Percentiles rank a stretch among this genome's conserved stretches.
phyloP scores from a whole-genome alignment of 139 green algal genomes.

The Picochlorum costavermella region DNA sequence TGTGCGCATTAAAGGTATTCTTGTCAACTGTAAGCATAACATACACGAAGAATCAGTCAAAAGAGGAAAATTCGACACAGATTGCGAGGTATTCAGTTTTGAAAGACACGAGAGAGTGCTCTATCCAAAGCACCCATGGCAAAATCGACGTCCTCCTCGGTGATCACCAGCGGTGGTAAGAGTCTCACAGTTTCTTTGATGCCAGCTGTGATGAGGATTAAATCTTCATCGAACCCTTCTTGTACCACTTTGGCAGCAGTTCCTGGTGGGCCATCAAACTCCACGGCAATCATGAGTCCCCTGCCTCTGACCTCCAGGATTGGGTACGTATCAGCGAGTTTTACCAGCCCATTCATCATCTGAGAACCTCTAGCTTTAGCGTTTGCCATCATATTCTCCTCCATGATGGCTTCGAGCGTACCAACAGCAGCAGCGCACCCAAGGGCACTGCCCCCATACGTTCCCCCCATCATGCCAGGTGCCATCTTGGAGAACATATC shows the following conservation, averaged over 20 bases:
- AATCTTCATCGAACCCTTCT: conserved; percentile 33
- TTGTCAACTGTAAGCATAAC: too few species aligned
- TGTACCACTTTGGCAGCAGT: conserved; percentile 42
- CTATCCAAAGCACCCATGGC: conserved; percentile 36
- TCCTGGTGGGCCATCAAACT: conserved; percentile 54
- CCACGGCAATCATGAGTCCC: conserved; percentile 71
- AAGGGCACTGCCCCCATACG: conserved; percentile 63
- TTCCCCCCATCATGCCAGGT: conserved; percentile 61
- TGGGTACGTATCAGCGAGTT: conserved; percentile 10
- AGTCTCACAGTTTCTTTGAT: conserved; percentile 67
- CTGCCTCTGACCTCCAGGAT: conserved; percentile 70
- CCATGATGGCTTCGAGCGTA: conserved; percentile 62
- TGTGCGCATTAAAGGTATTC: too few species aligned
- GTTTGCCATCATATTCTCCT: conserved; percentile 68
- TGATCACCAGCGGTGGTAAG: conserved; percentile 65
- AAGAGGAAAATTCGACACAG: too few species aligned
- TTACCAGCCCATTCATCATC: conserved; percentile 33
- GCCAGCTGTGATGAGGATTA: conserved; percentile 66
- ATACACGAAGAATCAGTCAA: too few species aligned
- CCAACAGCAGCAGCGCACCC: conserved; percentile 51
- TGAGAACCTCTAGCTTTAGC: conserved; percentile 45
- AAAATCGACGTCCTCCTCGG: conserved; percentile 39
- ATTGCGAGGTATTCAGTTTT: too few species aligned
- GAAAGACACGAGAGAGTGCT: too few species aligned
- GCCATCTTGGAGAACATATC: conserved; percentile 42